Conservation (phyloP, 805 yeast genomes). For the Nakazawaea ishiwadae region DNA sequence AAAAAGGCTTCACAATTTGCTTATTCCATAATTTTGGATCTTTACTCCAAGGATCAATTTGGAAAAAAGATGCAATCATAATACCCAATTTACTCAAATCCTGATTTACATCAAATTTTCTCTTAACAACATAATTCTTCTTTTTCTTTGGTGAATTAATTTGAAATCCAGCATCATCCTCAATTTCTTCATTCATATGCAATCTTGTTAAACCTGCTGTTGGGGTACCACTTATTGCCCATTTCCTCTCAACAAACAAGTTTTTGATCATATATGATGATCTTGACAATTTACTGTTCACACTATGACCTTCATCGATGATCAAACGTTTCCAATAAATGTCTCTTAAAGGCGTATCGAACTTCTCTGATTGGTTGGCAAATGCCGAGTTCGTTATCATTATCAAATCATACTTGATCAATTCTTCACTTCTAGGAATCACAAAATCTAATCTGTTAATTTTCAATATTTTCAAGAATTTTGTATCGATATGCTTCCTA, state of each 20-base stretch:
- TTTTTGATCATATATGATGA: conserved; percentile 44
- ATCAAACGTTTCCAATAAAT: conserved; percentile 66
- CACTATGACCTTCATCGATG: conserved; percentile 73
- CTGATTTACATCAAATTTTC: conserved; percentile 44
- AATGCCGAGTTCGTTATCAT: conserved; percentile 45
- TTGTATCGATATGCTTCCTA: conserved; percentile 44
- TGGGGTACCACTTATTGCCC: conserved; percentile 79
- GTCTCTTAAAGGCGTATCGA: conserved; percentile 31
- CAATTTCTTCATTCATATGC: conserved; percentile 35
- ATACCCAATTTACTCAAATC: conserved; percentile 53
- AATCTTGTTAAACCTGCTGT: conserved; percentile 63
- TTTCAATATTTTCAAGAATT: conserved; percentile 31
- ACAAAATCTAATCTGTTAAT: conserved; percentile 16
- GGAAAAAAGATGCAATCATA: conserved; percentile 47
- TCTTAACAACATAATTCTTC: conserved; percentile 40
- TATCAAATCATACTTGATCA: conserved; percentile 47
- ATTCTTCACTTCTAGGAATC: conserved; percentile 27
- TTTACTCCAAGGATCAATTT: conserved; percentile 53
- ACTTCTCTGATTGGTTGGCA: conserved; percentile 31
- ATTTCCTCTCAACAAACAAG: conserved; percentile 53
- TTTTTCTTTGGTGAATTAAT: background rate
- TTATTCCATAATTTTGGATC: conserved; percentile 43
- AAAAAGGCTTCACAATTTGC: conserved; percentile 44
- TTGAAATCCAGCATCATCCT: conserved; percentile 14
- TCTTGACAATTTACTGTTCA: conserved; percentile 47